These are phyloP conservation scores for Fraxinus velutina DNA, from an alignment of 305 asterid species.

Conservation along the genomic window DNA sequence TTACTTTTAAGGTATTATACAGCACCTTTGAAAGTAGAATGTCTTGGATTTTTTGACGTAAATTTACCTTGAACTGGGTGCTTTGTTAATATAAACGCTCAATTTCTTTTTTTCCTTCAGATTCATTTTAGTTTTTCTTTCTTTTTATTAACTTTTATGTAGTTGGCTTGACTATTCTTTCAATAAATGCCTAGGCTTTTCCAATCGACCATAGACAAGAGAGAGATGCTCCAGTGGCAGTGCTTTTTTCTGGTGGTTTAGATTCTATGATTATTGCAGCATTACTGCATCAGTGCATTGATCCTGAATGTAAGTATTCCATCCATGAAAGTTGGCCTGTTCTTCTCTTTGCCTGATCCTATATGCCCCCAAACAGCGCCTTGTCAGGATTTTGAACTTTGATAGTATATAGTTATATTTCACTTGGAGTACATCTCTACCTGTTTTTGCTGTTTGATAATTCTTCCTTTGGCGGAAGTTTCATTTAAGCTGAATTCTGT, in stretches of 20 bases:
- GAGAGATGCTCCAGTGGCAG: conserved; percentile 71
- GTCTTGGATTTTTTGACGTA: not conserved
- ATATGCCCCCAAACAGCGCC: not conserved
- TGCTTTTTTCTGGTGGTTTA: conserved; percentile 92
- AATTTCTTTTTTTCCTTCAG: not conserved
- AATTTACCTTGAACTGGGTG: not conserved
- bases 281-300: conserved; percentile 71
- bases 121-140: not conserved
- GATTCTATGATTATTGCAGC: conserved; percentile 97
- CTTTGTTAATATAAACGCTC: not conserved
- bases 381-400: conserved; percentile 1
- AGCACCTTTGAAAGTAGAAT: not conserved
- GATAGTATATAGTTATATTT: not conserved
- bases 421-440: not conserved
- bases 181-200: conserved; percentile 36
- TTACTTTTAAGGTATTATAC: not conserved
- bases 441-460: not conserved
- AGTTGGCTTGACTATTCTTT: conserved; percentile 7
- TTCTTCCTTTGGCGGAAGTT: not conserved
- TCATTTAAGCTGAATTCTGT: conserved; percentile 18
- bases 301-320: conserved; percentile 57
- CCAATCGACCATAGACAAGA: conserved; percentile 31
- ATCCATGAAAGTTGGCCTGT: conserved; percentile 15
- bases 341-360: conserved; percentile 8
- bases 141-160: not conserved